A percentile compares a stretch with the other conserved stretches of the same genome.
Evolutionary conservation across 169 alveolate species (phyloP).

Genomic region (Plasmodium chabaudi): DNA sequence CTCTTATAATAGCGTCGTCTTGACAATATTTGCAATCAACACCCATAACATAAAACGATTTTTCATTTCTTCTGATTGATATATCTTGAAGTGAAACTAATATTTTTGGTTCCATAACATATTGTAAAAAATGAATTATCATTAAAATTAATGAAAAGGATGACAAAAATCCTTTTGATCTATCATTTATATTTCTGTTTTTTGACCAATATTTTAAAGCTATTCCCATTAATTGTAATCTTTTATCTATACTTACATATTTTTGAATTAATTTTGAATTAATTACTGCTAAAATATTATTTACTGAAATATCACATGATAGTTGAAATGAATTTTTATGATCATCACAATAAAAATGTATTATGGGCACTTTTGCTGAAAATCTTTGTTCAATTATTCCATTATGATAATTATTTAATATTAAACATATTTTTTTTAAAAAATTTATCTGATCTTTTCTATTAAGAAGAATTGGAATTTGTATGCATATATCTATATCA

Average conservation of each 20-base stretch:
- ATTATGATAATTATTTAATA: conserved; percentile 79
- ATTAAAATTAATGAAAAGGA: conserved; percentile 87
- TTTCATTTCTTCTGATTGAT: conserved; percentile 82
- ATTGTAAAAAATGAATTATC: conserved; percentile 87
- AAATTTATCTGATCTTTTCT: conserved; percentile 81
- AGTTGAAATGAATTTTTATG: conserved; percentile 36
- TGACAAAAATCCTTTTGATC: conserved; percentile 87
- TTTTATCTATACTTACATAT: conserved; percentile 85
- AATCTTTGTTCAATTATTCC: conserved; percentile 84
- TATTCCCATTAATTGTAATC: conserved; percentile 84
- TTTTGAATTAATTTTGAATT: conserved; percentile 85
- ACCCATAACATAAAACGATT: conserved; percentile 84
- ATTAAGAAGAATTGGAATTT: conserved; percentile 82
- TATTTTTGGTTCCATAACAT: conserved; percentile 81
- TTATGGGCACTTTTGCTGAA: conserved; percentile 87
- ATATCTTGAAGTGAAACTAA: conserved; percentile 87
- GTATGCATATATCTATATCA: conserved; percentile 86
- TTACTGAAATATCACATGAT: conserved; percentile 86
- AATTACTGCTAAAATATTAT: conserved; percentile 84
- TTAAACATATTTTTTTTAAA: conserved; percentile 79
- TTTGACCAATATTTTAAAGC: conserved; percentile 88
- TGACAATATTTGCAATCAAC: conserved; percentile 84
- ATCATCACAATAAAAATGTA: conserved; percentile 80
- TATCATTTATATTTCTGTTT: conserved; percentile 82
- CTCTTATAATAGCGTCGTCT: conserved; percentile 76